Evolutionary conservation across 73 alveolate species (phyloP).

Genomic region (Paraurostyla sp.): DNA sequence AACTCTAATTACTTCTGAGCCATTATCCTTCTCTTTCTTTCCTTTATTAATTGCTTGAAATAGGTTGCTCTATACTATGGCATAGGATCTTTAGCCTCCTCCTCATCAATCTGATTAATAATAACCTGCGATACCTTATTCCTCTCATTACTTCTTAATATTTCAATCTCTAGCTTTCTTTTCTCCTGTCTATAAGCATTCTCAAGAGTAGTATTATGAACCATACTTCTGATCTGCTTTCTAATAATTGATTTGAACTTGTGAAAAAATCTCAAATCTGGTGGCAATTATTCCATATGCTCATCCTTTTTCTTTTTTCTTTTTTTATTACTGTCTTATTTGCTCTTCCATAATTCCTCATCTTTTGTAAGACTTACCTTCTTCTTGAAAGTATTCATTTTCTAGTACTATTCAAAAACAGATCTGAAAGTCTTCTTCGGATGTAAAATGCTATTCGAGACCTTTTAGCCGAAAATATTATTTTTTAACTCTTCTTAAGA

Average conservation of each 20-base stretch:
- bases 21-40: neutral
- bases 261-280: slow-evolving; percentile 56
- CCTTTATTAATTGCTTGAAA: neutral
- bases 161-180: slow-evolving; percentile 26
- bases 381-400: slow-evolving; percentile 17
- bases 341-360: neutral
- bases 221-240: slow-evolving; percentile 19
- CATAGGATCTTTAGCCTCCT: slow-evolving; percentile 39
- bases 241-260: slow-evolving; percentile 40
- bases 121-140: slow-evolving; percentile 43
- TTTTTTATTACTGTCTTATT: neutral
- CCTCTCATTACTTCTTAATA: slow-evolving; percentile 30
- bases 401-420: slow-evolving; percentile 14
- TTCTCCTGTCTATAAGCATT: slow-evolving; percentile 43
- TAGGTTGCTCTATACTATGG: slow-evolving; percentile 24
- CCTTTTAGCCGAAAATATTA: neutral
- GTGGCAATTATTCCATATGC: neutral
- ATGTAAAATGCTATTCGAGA: neutral
- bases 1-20: neutral
- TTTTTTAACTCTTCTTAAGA: slow-evolving; percentile 26
- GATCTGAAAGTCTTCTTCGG: neutral
- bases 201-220: slow-evolving; percentile 7
- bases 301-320: neutral
- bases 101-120: slow-evolving; percentile 24
- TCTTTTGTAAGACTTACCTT: neutral